These are phyloP conservation scores for Phytophthora pisi DNA, from an alignment of 352 stramenopile genomes.

Conservation along the genomic window DNA sequence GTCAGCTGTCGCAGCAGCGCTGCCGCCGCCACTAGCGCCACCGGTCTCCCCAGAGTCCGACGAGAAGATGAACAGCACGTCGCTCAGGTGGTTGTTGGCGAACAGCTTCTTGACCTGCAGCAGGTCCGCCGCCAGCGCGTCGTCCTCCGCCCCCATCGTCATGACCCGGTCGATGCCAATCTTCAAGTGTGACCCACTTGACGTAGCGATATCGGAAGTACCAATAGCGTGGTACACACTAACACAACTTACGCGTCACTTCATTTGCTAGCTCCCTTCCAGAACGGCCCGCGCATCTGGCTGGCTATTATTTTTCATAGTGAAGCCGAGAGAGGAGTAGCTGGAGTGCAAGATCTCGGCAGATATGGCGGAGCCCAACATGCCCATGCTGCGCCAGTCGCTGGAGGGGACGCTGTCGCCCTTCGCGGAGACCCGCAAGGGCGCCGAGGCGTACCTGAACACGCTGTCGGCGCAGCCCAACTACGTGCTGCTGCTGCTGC, in stretches of 20 bases:
- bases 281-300: conserved; percentile 11
- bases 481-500: conserved; percentile 76
- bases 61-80: conserved; percentile 82
- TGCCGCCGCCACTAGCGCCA: neutral
- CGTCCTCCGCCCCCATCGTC: conserved; percentile 11
- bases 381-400: conserved; percentile 69
- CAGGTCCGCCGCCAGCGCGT: conserved; percentile 53
- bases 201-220: neutral
- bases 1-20: neutral
- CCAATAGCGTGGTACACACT: neutral
- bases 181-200: conserved; percentile 15
- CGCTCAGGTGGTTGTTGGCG: conserved; percentile 75
- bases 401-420: conserved; percentile 84
- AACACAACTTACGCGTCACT: neutral
- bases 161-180: conserved; percentile 5
- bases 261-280: neutral
- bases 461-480: conserved; percentile 64
- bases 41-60: conserved; percentile 24
- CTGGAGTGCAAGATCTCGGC: conserved; percentile 15
- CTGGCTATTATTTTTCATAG: conserved; percentile 11
- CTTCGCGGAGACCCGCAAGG: conserved; percentile 71
- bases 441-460: conserved; percentile 69
- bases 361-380: conserved; percentile 66
- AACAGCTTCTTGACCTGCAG: conserved; percentile 64
- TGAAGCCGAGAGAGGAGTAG: neutral